Evolutionary conservation across 345 rosid genomes (phyloP).

Genomic region (Salix udensis): DNA sequence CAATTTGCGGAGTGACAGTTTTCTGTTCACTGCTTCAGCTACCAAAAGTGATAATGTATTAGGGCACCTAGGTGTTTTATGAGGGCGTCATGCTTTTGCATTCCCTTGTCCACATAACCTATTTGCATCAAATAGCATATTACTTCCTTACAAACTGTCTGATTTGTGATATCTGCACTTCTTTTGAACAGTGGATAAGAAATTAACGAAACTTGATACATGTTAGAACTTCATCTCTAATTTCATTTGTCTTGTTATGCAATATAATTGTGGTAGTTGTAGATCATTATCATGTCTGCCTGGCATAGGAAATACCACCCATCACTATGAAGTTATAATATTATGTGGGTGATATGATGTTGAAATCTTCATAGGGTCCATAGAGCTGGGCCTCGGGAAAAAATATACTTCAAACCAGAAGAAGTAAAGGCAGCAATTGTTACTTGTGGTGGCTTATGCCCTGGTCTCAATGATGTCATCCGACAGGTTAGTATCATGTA

Average conservation of each 20-base stretch:
- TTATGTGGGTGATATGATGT: background rate
- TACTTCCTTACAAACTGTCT: background rate
- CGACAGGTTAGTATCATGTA: constrained; percentile 54
- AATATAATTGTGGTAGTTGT: background rate
- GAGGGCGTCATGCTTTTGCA: background rate
- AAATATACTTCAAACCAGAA: constrained; percentile 81
- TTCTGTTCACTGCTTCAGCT: background rate
- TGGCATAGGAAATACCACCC: background rate
- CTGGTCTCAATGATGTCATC: constrained; percentile 92
- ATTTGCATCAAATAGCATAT: background rate
- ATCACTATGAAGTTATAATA: background rate
- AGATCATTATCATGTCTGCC: background rate
- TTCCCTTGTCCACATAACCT: background rate
- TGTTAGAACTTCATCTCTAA: background rate
- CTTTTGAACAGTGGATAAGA: background rate
- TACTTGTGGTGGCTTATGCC: constrained; percentile 96
- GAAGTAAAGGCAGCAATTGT: constrained; percentile 88
- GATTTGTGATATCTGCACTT: background rate
- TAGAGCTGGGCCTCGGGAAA: constrained; percentile 91
- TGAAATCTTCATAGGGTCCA: constrained; percentile 57
- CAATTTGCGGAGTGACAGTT: background rate
- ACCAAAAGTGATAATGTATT: background rate
- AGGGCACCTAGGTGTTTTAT: background rate
- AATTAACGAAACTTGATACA: background rate
- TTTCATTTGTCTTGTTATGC: background rate